phyloP scores from a whole-genome alignment of 257 asterid genomes.

The Solanum pinnatisectum region DNA sequence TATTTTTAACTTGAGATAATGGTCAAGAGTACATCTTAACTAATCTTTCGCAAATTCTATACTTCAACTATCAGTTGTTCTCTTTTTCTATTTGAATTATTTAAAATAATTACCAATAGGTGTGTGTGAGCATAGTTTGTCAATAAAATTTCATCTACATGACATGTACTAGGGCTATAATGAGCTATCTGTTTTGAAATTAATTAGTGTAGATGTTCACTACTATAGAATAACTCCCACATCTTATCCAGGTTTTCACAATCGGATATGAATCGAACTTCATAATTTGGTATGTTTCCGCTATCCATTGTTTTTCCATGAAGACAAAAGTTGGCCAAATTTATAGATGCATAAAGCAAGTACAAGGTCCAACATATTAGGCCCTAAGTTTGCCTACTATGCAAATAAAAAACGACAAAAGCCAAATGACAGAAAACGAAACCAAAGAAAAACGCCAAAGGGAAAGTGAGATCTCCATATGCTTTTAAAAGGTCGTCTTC shows the following conservation, averaged over 20 bases:
- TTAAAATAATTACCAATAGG: too few relatives aligned
- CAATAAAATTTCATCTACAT: neutral
- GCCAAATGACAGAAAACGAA: neutral
- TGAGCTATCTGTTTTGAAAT: neutral
- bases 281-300: neutral
- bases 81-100: too few relatives aligned
- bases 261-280: too few relatives aligned
- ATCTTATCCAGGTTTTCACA: neutral
- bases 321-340: neutral
- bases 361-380: neutral
- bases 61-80: too few relatives aligned
- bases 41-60: too few relatives aligned
- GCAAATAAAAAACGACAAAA: neutral
- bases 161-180: neutral
- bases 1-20: neutral
- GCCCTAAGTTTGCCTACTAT: neutral
- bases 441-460: neutral
- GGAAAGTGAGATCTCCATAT: neutral
- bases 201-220: neutral
- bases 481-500: neutral
- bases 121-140: too few relatives aligned
- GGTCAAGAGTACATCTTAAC: neutral
- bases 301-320: neutral
- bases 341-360: neutral
- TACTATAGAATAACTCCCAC: neutral